Evolutionary conservation across 2,329 filamentous ascomycete species (phyloP).

Genomic region (Aspergillus transmontanensis): DNA sequence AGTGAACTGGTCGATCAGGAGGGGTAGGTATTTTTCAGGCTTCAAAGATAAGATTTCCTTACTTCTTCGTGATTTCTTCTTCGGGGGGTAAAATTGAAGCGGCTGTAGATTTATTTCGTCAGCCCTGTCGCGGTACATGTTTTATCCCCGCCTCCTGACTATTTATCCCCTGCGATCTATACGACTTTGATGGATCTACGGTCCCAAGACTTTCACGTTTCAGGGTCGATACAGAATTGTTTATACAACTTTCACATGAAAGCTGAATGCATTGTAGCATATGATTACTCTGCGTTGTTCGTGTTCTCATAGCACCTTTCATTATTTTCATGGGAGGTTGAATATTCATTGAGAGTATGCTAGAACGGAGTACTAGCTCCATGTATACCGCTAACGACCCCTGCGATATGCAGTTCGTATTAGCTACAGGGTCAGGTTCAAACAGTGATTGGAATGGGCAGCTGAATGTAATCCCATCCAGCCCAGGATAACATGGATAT

Average conservation of each 20-base stretch:
- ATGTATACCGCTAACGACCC: not conserved
- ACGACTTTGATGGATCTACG: not conserved
- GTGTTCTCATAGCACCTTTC: not conserved
- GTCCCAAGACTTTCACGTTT: not conserved
- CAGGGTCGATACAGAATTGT: not conserved
- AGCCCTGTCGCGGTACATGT: conserved; percentile 17
- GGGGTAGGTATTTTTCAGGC: not conserved
- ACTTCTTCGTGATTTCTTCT: not conserved
- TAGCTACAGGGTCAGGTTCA: not conserved
- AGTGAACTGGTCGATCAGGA: not conserved
- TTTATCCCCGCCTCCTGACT: conserved; percentile 20
- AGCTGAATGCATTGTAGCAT: conserved; percentile 1
- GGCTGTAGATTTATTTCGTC: conserved; percentile 1
- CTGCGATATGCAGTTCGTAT: not conserved
- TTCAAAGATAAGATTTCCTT: not conserved
- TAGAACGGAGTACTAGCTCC: not conserved
- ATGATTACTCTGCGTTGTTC: conserved; percentile 3
- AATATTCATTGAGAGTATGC: not conserved
- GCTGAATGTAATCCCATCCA: not conserved
- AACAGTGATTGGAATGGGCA: not conserved
- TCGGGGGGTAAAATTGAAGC: not conserved
- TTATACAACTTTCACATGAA: conserved; percentile 13
- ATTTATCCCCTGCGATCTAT: conserved; percentile 6
- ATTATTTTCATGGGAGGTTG: not conserved
- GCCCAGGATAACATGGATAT: not conserved